These are phyloP conservation scores for Knoxia roxburghii DNA, from an alignment of 257 asterid genomes.

Conservation along the genomic window DNA sequence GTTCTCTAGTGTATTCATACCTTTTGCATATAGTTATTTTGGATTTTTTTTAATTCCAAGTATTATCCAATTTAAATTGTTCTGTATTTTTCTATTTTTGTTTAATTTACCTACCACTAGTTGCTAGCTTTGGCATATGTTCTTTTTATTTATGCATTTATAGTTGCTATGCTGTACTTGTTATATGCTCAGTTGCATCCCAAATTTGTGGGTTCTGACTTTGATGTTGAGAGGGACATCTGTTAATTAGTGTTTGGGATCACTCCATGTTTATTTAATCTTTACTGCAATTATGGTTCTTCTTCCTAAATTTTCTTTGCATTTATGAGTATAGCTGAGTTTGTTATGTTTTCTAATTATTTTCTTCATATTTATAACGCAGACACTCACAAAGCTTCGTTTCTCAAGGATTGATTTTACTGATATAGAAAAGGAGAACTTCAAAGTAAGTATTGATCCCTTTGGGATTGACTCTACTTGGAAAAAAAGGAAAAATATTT, in stretches of 20 bases:
- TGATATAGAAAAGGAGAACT: slow-evolving; percentile 62
- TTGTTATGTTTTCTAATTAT: not conserved
- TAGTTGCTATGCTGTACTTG: not conserved
- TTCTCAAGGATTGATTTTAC: slow-evolving; percentile 69
- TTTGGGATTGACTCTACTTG: not conserved
- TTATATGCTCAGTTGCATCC: not conserved
- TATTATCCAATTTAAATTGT: too few relatives aligned
- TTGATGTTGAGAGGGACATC: not conserved
- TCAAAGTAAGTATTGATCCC: slow-evolving; percentile 40
- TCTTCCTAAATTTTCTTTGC: not conserved
- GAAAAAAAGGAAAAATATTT: not conserved
- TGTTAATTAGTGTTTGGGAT: not conserved
- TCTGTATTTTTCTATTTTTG: too few relatives aligned
- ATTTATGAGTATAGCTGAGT: not conserved
- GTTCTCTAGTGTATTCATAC: too few relatives aligned
- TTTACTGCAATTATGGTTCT: not conserved
- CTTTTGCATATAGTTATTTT: too few relatives aligned
- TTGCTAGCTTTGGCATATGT: too few relatives aligned
- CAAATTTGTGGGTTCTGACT: not conserved
- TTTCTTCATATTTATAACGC: slow-evolving; percentile 14
- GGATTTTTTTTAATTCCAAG: too few relatives aligned
- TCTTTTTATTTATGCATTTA: too few relatives aligned
- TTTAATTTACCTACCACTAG: too few relatives aligned
- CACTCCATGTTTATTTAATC: not conserved
- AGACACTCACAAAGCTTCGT: slow-evolving; percentile 95